Evolutionary conservation across 2,329 filamentous ascomycete species (phyloP), one percentile per base, ranked within the genome.

Genomic region (Fusarium solani-melongenae): DNA sequence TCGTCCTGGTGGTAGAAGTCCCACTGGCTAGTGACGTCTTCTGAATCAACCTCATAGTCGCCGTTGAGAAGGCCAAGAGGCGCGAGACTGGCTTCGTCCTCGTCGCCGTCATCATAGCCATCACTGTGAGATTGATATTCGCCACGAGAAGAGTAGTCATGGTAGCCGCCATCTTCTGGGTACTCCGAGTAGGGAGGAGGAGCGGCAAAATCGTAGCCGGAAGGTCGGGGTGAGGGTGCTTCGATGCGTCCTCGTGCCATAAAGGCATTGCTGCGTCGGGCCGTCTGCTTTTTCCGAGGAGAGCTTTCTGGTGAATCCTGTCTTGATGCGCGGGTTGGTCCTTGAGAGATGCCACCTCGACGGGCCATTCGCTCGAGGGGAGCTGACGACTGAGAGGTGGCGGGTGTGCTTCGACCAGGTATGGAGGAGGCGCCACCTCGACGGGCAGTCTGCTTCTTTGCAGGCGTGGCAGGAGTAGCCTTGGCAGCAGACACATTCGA

Each of bases 61-160:
- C 87, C 86, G 57, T 86, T 87, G 15, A 88, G 73, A 4, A 83
- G 74, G 3, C 83, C 82, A 0, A 86, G 76, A 3, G 80, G 75
- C 4, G 41, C 39, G 1, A 81, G 76, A 4, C 60, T 62, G 12
- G 10, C 22, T 2, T 61, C 29, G 15, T 61, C 34, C 3, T 38
- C n/a, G 12, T 62, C 14, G 10, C n/a, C 41, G 6, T 68, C 8
- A 15, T 46, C 41, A 46, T 44, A 24, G 20, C 20, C 20, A 12
- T 44, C 60, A 46, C 58, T 38, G 12, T 31, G 34, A 4, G 38
- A 44, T 6, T 58, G 17, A 22, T 39, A n/a, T n/a, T 49, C 20
- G 15, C 36, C 29, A 2, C 33, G 36, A 15, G 24, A 36, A 24
- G 36, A 20, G 17, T 17, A n/a, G n/a, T 29, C 63, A 10, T 71